phyloP scores from a whole-genome alignment of 495 filamentous ascomycete species.

The Penicillium salamii region DNA sequence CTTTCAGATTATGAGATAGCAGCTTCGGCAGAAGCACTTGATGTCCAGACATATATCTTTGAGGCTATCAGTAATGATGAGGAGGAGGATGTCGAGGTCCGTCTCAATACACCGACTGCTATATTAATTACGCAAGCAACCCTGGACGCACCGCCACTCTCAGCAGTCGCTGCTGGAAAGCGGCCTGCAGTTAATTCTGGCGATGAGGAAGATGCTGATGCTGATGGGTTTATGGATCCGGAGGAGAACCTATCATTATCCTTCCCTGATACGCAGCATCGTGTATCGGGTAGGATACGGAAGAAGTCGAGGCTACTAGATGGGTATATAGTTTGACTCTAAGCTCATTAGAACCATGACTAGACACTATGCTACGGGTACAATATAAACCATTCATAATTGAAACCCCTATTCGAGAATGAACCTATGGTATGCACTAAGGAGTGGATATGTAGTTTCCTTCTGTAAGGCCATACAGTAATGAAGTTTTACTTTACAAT shows the following conservation, averaged over 20 bases:
- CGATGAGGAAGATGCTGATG: neutral
- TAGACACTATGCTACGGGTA: neutral
- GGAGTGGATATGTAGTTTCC: neutral
- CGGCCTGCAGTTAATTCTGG: neutral
- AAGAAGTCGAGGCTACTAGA: neutral
- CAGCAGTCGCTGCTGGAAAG: neutral
- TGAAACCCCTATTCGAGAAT: neutral
- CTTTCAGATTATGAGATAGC: neutral
- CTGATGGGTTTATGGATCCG: neutral
- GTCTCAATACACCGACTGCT: neutral
- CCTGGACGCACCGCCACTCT: neutral
- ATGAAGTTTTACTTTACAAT: neutral
- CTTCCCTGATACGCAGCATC: neutral
- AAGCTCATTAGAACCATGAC: neutral
- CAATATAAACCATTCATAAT: neutral
- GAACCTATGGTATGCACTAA: neutral
- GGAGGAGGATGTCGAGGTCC: neutral
- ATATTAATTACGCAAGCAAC: neutral
- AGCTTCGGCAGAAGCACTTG: neutral
- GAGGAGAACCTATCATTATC: neutral
- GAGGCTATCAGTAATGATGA: neutral
- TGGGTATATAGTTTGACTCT: neutral
- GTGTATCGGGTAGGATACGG: neutral
- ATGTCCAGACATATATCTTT: neutral
- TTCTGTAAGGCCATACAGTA: neutral